phyloP scores from a whole-genome alignment of 2,329 filamentous ascomycete species.

The Trichoderma endophyticum region DNA sequence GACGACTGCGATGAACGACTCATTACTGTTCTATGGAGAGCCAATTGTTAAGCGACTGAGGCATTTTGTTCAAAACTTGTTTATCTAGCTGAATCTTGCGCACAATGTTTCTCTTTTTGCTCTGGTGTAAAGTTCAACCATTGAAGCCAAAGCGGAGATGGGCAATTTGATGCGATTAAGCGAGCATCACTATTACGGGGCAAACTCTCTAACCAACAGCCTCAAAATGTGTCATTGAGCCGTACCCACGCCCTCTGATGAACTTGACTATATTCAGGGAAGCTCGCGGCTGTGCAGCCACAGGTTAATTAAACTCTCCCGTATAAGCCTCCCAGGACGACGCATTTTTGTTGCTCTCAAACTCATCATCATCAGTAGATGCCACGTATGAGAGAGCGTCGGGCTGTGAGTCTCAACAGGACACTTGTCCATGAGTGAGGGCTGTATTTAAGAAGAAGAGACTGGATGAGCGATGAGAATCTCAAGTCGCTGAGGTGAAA shows the following conservation, averaged over 20 bases:
- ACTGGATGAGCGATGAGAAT: not conserved
- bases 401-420: not conserved
- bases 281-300: not conserved
- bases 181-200: not conserved
- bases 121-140: not conserved
- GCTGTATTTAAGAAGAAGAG: not conserved
- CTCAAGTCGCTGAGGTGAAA: not conserved
- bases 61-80: not conserved
- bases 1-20: not conserved
- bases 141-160: not conserved
- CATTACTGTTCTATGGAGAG: not conserved
- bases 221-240: not conserved
- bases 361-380: not conserved
- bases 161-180: not conserved
- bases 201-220: not conserved
- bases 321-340: not conserved
- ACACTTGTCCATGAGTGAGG: constrained; percentile 8
- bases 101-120: not conserved
- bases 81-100: not conserved
- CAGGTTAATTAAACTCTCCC: not conserved
- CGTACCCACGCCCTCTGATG: not conserved
- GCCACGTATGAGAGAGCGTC: constrained; percentile 7
- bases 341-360: not conserved
- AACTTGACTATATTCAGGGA: not conserved
- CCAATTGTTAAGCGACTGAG: not conserved